Evolutionary conservation across 345 rosid genomes (phyloP).

Genomic region (Eucalyptus guilfoylei): DNA sequence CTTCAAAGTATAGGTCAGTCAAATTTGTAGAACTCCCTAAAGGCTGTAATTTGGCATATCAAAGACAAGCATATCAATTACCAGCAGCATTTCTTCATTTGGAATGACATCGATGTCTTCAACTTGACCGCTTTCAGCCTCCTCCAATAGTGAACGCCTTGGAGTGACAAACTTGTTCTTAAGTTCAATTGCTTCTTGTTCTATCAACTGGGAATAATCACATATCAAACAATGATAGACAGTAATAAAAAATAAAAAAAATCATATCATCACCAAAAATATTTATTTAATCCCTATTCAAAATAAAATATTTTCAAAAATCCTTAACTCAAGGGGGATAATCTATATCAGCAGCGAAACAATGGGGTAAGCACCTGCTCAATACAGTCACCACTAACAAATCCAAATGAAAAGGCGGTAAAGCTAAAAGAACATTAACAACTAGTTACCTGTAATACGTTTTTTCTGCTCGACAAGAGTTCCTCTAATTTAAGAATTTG

Average conservation of each 20-base stretch:
- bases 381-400: neutral
- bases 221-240: neutral
- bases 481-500: slow-evolving; percentile 65
- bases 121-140: slow-evolving; percentile 73
- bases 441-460: slow-evolving; percentile 57
- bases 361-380: neutral
- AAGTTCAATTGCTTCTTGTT: slow-evolving; percentile 78
- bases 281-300: neutral
- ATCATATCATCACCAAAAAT: neutral
- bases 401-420: neutral
- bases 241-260: neutral
- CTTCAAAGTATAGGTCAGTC: neutral
- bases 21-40: neutral
- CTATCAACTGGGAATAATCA: slow-evolving; percentile 36
- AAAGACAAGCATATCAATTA: slow-evolving; percentile 6
- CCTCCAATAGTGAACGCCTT: slow-evolving; percentile 74
- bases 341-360: neutral
- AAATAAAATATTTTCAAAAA: neutral
- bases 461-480: slow-evolving; percentile 59
- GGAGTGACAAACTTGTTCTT: slow-evolving; percentile 67
- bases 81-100: slow-evolving; percentile 92
- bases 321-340: neutral
- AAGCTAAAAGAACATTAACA: neutral
- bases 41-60: neutral
- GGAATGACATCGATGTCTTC: slow-evolving; percentile 91